phyloP scores from a whole-genome alignment of 331 rosid species.

The Acacia concinna region DNA sequence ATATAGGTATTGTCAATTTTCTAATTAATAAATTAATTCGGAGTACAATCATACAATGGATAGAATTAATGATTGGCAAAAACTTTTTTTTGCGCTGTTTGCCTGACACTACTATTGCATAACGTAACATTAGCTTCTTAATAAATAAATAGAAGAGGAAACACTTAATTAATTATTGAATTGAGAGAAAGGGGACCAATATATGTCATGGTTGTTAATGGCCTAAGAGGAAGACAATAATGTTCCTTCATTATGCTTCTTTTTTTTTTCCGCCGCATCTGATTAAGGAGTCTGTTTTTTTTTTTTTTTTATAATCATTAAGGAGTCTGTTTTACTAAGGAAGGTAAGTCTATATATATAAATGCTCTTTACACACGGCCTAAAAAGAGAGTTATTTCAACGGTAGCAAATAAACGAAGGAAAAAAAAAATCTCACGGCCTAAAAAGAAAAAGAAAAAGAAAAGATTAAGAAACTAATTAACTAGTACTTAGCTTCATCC shows the following conservation, averaged over 20 bases:
- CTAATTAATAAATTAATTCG: no score
- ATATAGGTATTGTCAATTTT: no score
- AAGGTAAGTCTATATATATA: no score
- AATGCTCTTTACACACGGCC: neutral
- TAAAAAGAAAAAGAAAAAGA: neutral
- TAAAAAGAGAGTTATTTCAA: neutral
- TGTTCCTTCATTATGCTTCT: neutral
- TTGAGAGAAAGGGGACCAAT: neutral
- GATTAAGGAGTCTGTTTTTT: no score
- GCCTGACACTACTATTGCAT: neutral
- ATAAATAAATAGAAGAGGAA: neutral
- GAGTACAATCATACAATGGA: no score
- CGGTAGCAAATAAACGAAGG: neutral
- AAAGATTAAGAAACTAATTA: neutral
- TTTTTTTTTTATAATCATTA: no score
- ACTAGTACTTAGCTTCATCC: no score
- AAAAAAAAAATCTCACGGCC: neutral
- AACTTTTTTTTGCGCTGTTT: no score
- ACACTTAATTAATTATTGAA: neutral
- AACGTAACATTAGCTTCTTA: neutral
- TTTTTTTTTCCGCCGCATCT: neutral
- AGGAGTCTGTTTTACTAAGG: neutral
- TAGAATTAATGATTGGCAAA: no score
- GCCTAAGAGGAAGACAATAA: neutral
- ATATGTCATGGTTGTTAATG: neutral